These are phyloP conservation scores for Begonia loranthoides DNA, from an alignment of 306 rosid species.

Conservation along the genomic window DNA sequence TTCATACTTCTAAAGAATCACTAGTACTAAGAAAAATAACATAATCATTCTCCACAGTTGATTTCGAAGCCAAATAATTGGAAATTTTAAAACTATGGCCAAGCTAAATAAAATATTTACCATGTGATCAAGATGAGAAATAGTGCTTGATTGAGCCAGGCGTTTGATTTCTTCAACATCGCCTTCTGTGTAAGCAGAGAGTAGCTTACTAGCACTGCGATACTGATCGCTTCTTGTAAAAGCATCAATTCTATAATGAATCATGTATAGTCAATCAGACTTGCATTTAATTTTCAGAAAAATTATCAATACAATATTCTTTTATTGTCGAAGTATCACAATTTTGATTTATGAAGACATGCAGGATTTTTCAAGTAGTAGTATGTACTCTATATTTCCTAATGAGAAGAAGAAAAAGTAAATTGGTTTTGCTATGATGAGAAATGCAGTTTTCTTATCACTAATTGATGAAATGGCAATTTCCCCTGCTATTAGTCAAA, in stretches of 20 bases:
- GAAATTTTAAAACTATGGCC: neutral
- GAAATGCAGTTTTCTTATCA: too few species aligned
- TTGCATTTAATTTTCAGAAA: neutral
- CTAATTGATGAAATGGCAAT: too few species aligned
- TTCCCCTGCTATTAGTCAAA: too few species aligned
- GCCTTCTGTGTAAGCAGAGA: slow-evolving; percentile 70
- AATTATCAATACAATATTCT: neutral
- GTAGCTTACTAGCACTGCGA: slow-evolving; percentile 66
- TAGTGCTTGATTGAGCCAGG: slow-evolving; percentile 45
- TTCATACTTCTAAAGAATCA: too few species aligned
- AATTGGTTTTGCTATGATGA: too few species aligned
- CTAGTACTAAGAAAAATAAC: too few species aligned
- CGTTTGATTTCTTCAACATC: slow-evolving; percentile 77
- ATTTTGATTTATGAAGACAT: neutral
- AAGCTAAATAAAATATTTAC: slow-evolving; percentile 25
- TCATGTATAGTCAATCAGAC: slow-evolving; percentile 1
- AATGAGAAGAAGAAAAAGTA: too few species aligned
- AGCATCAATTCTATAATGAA: slow-evolving; percentile 52
- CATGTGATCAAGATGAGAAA: slow-evolving; percentile 75
- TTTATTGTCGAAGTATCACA: neutral
- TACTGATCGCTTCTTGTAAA: slow-evolving; percentile 67
- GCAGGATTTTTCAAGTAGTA: too few species aligned
- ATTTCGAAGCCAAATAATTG: neutral
- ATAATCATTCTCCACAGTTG: neutral
- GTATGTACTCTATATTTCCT: too few species aligned